A percentile compares a stretch with the other conserved stretches of the same genome.
Conservation (phyloP, 768 basidiomycete genomes). For the Naganishia friedmannii region DNA sequence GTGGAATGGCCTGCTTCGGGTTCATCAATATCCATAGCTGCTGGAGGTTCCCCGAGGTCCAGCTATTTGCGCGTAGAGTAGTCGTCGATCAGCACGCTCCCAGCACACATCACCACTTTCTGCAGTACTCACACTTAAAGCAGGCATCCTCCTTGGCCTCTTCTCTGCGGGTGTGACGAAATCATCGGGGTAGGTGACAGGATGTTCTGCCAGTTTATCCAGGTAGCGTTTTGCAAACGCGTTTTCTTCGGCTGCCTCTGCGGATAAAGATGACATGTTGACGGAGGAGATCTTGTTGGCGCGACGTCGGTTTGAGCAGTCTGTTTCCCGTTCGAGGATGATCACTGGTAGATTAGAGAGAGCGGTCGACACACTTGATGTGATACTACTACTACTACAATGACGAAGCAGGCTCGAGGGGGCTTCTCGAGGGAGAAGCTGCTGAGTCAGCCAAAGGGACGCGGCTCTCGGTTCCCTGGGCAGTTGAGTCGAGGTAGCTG, state of each 20-base stretch:
- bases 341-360: too few relatives aligned
- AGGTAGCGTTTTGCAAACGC: conserved; percentile 50
- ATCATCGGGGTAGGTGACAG: conserved; percentile 45
- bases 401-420: too few relatives aligned
- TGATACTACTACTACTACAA: too few relatives aligned
- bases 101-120: background rate
- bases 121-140: conserved; percentile 44
- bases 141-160: conserved; percentile 47
- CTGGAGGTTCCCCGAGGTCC: conserved; percentile 22
- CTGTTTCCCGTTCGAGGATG: background rate
- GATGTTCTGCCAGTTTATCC: conserved; percentile 44
- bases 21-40: background rate
- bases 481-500: too few relatives aligned
- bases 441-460: too few relatives aligned
- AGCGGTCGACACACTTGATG: too few relatives aligned
- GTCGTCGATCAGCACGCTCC: too few relatives aligned
- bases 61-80: conserved; percentile 26
- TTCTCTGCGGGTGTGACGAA: conserved; percentile 48
- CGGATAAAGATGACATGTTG: conserved; percentile 17
- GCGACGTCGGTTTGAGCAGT: background rate
- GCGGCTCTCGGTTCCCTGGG: too few relatives aligned
- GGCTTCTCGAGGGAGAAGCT: too few relatives aligned
- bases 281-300: background rate
- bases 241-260: conserved; percentile 40
- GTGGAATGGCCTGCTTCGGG: conserved; percentile 5